These are phyloP conservation scores for Chaetothyriales sp. DNA, from an alignment of 2,329 filamentous ascomycete genomes.

Conservation along the genomic window DNA sequence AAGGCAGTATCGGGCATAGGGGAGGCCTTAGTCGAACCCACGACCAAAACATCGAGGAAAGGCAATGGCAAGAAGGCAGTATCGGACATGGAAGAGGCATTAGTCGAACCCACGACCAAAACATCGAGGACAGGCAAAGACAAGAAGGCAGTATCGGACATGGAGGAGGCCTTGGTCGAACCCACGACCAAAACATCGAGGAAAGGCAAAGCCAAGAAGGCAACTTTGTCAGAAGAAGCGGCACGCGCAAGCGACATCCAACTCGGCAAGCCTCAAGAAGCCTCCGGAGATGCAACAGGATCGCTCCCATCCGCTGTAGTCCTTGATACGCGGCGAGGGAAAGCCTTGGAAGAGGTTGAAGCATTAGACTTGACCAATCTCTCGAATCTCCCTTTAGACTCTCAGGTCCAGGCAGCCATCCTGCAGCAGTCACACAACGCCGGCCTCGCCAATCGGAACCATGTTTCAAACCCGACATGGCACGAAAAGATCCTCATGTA, in stretches of 20 bases:
- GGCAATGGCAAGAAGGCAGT: constrained; percentile 1
- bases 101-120: constrained; percentile 2
- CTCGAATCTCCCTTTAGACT: not conserved
- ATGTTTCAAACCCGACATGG: constrained; percentile 49
- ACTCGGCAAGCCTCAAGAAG: not conserved
- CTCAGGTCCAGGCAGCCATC: constrained; percentile 18
- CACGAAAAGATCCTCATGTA: constrained; percentile 89
- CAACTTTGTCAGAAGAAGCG: constrained; percentile 1
- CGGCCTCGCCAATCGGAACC: constrained; percentile 22
- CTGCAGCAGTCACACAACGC: constrained; percentile 30
- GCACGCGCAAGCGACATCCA: not conserved
- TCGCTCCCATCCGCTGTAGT: not conserved
- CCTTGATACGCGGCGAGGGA: not conserved
- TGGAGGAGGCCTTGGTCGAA: constrained; percentile 1
- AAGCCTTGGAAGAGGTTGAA: not conserved
- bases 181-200: constrained; percentile 3
- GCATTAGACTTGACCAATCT: not conserved
- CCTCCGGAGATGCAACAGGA: not conserved
- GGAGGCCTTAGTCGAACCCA: constrained; percentile 1
- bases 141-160: constrained; percentile 2
- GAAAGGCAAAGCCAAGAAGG: constrained; percentile 1
- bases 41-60: constrained; percentile 3
- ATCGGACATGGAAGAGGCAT: constrained; percentile 2
- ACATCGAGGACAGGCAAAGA: not conserved
- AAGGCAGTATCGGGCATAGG: constrained; percentile 1